Base-by-base conservation (phyloP, 2,329 filamentous ascomycete species). In the Diplocarpon rosae region DNA sequence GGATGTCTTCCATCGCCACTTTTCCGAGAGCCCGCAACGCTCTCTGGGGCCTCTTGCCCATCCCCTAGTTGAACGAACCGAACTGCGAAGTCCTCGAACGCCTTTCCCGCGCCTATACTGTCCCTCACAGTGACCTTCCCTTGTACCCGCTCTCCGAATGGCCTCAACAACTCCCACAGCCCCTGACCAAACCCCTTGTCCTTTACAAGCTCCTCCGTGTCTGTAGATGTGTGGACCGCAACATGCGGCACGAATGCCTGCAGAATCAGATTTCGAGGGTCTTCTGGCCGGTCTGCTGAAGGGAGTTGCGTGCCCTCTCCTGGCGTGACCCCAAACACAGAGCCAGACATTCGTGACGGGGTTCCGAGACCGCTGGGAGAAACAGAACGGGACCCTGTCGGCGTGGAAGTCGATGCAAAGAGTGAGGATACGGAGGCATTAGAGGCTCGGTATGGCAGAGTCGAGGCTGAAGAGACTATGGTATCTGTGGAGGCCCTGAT, bases 121-220 rank as follows among this genome's bases (percentile, higher is more conserved):
- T 98, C 92, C 56, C 92, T 73, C 44, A 96, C 82, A 3, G 85
- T 85, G 41, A 98, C 83, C 59, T 92, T 94, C 27, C 92, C 92
- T 39, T 83, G 77, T 0, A 96, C 75, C 13, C 73, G 76, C 65
- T 98, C 92, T 27, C 92, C 92, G 66, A 94, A 98, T 0, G 92
- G 90, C 40, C 90, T 73, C 45, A 98, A 67, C 17, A 98, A 68
- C 63, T 94, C 85, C 69, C 88, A 81, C 39, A 98, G 71, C 0
- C 90, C 89, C 36, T 79, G 74, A 32, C 77, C 70, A 53, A 96
- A 85, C 0, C 93, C 93, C 65, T 98, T 98, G 52, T 83, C 80
- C 47, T 71, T 73, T 43, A 88, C 73, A 47, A 98, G 66, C 46
- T 81, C 75, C 59, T 95, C 84, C 1, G 87, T 92, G 60, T 96